These are phyloP conservation scores for Eurotiales sp. DNA, from an alignment of 2,329 filamentous ascomycete genomes.

Conservation along the genomic window DNA sequence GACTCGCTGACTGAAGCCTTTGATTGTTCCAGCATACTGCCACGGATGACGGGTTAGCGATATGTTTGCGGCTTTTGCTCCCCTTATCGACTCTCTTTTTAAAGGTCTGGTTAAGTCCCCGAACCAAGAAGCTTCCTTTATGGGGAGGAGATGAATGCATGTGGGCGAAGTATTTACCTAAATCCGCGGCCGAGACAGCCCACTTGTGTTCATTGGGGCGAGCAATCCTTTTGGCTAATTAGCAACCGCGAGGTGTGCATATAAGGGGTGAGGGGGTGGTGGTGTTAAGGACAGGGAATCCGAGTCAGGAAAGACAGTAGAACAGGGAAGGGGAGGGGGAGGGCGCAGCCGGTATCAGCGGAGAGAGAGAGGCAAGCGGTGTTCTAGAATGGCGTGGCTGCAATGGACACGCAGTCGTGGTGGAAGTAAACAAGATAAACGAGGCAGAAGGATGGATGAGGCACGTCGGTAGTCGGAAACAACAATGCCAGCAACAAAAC, in stretches of 20 bases:
- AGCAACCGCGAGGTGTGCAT: not conserved
- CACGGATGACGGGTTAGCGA: not conserved
- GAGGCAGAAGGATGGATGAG: not conserved
- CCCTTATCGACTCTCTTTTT: too few species aligned
- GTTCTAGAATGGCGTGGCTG: too few species aligned
- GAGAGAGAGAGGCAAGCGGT: not conserved
- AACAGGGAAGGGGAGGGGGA: not conserved
- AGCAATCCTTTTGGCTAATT: not conserved
- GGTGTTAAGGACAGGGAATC: not conserved
- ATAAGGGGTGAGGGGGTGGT: too few species aligned
- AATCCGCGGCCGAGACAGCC: not conserved
- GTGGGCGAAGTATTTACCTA: not conserved
- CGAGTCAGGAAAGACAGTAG: not conserved
- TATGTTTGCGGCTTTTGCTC: not conserved
- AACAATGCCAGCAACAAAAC: not conserved
- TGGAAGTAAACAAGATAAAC: too few species aligned
- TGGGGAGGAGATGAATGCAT: too few species aligned
- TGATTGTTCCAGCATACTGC: not conserved
- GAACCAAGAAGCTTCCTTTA: too few species aligned
- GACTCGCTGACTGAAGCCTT: not conserved
- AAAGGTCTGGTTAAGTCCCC: too few species aligned
- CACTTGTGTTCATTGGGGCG: not conserved
- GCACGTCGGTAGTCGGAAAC: not conserved
- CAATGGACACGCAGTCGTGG: too few species aligned
- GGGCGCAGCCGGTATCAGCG: not conserved